Evolutionary conservation across 345 rosid genomes (phyloP).

Genomic region (Alliaria petiolata): DNA sequence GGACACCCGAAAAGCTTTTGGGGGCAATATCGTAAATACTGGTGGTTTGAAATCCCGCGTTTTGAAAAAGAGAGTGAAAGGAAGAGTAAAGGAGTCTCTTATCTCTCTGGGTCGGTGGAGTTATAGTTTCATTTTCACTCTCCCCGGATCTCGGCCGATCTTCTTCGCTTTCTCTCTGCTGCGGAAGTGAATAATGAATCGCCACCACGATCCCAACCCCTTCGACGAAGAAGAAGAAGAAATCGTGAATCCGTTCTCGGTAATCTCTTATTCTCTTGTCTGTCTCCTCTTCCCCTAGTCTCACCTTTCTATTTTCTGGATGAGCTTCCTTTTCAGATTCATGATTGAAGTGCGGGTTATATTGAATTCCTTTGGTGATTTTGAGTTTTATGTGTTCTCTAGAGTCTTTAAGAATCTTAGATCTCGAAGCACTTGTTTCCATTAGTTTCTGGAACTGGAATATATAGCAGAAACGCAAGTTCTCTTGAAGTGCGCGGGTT

Average conservation of each 20-base stretch:
- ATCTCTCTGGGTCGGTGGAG: conserved; percentile 17
- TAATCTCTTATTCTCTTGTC: conserved; percentile 3
- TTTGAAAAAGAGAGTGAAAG: too few species aligned
- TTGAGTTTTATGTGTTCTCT: neutral
- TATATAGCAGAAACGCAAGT: neutral
- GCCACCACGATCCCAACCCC: conserved; percentile 79
- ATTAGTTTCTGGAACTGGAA: neutral
- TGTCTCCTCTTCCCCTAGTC: neutral
- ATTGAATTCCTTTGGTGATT: neutral
- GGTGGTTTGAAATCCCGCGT: too few species aligned
- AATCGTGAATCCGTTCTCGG: conserved; percentile 87
- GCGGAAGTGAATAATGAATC: too few species aligned
- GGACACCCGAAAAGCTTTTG: too few species aligned
- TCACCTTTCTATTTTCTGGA: neutral
- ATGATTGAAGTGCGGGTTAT: neutral
- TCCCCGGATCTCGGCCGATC: neutral
- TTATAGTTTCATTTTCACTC: neutral
- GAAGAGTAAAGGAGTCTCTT: neutral
- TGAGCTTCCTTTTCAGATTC: conserved; percentile 1
- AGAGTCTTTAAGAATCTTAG: conserved; percentile 3
- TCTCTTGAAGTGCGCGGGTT: neutral
- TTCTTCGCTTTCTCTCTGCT: too few species aligned
- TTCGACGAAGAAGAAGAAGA: conserved; percentile 44
- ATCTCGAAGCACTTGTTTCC: neutral
- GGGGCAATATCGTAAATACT: too few species aligned